Percentiles rank a stretch among this genome's conserved stretches.
phyloP scores from a whole-genome alignment of 352 stramenopile genomes.

The Pythium graminicola region DNA sequence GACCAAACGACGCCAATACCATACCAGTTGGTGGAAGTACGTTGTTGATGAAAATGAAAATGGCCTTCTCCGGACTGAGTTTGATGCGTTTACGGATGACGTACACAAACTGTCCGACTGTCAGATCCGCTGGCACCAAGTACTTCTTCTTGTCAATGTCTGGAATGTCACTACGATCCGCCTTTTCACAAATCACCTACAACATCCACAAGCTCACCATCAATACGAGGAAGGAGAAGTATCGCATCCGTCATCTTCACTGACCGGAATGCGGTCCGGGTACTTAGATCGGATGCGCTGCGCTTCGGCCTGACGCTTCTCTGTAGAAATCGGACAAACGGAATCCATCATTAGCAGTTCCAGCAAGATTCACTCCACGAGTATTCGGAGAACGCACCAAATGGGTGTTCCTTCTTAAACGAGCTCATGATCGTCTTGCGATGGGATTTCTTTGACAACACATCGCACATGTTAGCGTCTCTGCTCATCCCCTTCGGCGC shows the following conservation, averaged over 20 bases:
- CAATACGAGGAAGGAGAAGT: no score
- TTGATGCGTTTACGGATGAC: constrained; percentile 99
- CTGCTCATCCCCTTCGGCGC: neutral
- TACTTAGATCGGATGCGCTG: constrained; percentile 98
- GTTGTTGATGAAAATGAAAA: constrained; percentile 99
- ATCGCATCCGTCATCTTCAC: no score
- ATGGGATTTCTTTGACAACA: constrained; percentile 11
- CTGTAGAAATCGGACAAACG: constrained; percentile 28
- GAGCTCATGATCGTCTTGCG: constrained; percentile 59
- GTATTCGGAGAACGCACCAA: constrained; percentile 43
- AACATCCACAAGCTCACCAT: neutral
- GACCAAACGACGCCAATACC: neutral
- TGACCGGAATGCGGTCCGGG: constrained; percentile 97
- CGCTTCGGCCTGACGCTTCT: constrained; percentile 97
- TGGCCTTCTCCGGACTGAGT: constrained; percentile 94
- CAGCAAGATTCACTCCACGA: neutral
- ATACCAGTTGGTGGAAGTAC: constrained; percentile 93
- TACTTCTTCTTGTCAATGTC: constrained; percentile 99
- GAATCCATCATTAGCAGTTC: constrained; percentile 2
- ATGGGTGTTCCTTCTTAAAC: constrained; percentile 89
- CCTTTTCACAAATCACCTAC: constrained; percentile 91
- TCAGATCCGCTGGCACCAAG: constrained; percentile 95
- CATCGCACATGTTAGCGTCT: neutral
- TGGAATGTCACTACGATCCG: constrained; percentile 96
- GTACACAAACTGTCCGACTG: constrained; percentile 98